Base-by-base conservation (phyloP, 2,329 filamentous ascomycete genomes). In the Laburnicola sp. region DNA sequence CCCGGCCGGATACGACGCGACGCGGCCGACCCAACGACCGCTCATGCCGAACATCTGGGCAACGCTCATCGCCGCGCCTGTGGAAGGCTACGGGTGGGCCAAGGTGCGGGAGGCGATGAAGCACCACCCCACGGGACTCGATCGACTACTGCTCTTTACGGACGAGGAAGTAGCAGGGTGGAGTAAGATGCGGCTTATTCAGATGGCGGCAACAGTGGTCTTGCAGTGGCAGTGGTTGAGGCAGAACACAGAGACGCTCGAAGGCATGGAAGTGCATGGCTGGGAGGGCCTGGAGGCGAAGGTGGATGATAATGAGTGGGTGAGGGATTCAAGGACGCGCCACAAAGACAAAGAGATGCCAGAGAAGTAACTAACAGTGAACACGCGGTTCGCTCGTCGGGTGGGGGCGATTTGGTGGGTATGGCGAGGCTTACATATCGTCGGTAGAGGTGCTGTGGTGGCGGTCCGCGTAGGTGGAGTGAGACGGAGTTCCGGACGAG, bases 221-320 rank as follows among this genome's bases (percentile, higher is more conserved):
- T 21, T 65, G 51, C 57, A 61, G 25, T 70, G 66, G 66, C 63
- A 66, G 50, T 66, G 64, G 66, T 36, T 70, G 45, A 54, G 65
- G 37, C 22, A 53, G 28, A 64, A 63, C 26, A 69, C 64, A 11
- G 58, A 59, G 40, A 45, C 42, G 4, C 28, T 70, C 30, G 57
- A 53, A 7, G 60, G 61, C 6, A 66, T 69, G 65, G 62, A 67
- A 34, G 48, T 56, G 2, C 3, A 36, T 10, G 58, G 48, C 4
- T 69, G 62, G 60, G 58, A 62, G 37, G 63, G 63, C 11, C 21
- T 69, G 42, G 64, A 61, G 2, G 57, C 54, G 0, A 55, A 37
- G 38, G 60, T 56, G 0, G 63, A 66, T 3, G 65, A 67, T 41
- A 62, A 55, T 21, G 60, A 60, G 36, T 68, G 65, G 65, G 62